Conservation (phyloP, 805 yeast species). For the Helenozyma rhizophorensis region DNA sequence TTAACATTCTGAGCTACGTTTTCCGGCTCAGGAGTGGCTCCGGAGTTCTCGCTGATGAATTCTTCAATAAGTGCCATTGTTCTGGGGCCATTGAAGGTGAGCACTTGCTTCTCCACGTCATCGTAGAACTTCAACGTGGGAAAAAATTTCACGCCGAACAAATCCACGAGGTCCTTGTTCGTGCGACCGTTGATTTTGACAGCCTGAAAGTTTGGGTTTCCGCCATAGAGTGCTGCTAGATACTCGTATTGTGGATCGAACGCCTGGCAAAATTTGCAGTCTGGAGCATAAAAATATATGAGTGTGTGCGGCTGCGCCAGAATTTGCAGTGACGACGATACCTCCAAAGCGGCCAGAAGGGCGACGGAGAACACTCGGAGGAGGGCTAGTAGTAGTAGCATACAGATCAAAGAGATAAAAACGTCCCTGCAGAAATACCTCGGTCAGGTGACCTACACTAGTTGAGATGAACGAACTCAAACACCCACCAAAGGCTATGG, state of each 20-base stretch:
- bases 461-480: no score
- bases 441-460: no score
- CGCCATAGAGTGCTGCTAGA: conserved; percentile 40
- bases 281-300: conserved; percentile 44
- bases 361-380: not conserved
- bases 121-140: conserved; percentile 49
- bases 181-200: conserved; percentile 26
- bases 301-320: conserved; percentile 24
- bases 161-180: conserved; percentile 28
- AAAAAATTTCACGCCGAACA: conserved; percentile 40
- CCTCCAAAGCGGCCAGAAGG: conserved; percentile 5
- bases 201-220: conserved; percentile 24
- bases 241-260: conserved; percentile 34
- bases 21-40: not conserved
- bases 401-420: conserved; percentile 3
- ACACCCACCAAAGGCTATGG: no score
- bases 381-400: not conserved
- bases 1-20: not conserved
- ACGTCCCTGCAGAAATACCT: no score
- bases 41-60: conserved; percentile 8
- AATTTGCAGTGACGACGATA: conserved; percentile 6
- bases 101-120: conserved; percentile 36
- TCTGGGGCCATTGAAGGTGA: conserved; percentile 26
- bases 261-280: conserved; percentile 29
- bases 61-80: conserved; percentile 9